Percentiles rank a stretch among this genome's conserved stretches.
phyloP scores from a whole-genome alignment of 2,329 filamentous ascomycete species.

The Emergomyces orientalis region DNA sequence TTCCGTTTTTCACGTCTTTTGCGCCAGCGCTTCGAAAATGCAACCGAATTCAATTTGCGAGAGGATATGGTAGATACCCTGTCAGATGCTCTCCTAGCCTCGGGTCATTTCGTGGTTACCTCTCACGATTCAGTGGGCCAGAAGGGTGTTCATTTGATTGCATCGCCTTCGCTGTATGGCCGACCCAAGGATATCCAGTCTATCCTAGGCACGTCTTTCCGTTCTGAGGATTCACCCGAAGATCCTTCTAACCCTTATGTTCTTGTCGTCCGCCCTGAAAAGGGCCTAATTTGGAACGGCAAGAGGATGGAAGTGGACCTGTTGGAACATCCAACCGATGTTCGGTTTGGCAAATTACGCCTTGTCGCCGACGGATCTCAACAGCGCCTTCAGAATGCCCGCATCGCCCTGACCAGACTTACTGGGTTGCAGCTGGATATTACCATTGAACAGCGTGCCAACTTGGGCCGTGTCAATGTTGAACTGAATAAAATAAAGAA shows the following conservation, averaged over 20 bases:
- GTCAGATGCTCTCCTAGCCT: constrained; percentile 68
- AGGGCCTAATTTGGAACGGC: constrained; percentile 70
- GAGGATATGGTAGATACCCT: constrained; percentile 63
- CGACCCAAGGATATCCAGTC: constrained; percentile 73
- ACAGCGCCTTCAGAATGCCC: constrained; percentile 66
- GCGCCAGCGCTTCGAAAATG: constrained; percentile 90
- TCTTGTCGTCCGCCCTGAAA: constrained; percentile 73
- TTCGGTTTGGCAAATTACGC: constrained; percentile 77
- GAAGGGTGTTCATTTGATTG: constrained; percentile 72
- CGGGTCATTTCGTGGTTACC: constrained; percentile 80
- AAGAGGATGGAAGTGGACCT: constrained; percentile 61
- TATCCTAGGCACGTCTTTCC: constrained; percentile 71
- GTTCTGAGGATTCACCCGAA: constrained; percentile 58
- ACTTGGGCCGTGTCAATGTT: constrained; percentile 81
- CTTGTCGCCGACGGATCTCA: constrained; percentile 83
- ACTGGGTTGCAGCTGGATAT: constrained; percentile 79
- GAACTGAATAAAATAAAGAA: constrained; percentile 90
- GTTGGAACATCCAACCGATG: constrained; percentile 68
- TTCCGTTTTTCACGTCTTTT: constrained; percentile 89
- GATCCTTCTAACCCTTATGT: constrained; percentile 75
- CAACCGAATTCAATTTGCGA: constrained; percentile 82
- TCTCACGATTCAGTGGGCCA: constrained; percentile 56
- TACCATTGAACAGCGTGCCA: constrained; percentile 83
- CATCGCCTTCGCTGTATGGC: constrained; percentile 66
- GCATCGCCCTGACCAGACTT: constrained; percentile 64